These are phyloP conservation scores for Trichosporon faecale DNA, from an alignment of 1,284 basidiomycete genomes.

Conservation along the genomic window DNA sequence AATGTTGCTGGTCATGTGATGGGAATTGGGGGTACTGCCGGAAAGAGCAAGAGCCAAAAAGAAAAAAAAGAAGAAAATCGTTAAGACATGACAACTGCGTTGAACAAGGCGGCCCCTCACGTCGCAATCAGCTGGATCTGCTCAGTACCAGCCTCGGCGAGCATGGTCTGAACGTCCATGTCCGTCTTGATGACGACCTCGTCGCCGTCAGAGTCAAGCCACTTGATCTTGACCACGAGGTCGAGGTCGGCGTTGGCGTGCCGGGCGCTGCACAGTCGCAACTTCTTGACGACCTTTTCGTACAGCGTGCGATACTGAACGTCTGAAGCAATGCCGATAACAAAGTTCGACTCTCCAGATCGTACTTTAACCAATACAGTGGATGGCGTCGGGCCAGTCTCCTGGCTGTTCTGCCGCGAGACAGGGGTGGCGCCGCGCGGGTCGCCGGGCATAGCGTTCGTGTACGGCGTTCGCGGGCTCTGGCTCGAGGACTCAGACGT, in stretches of 20 bases:
- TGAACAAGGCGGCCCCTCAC: not conserved
- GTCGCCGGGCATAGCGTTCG: conserved; percentile 57
- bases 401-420: conserved; percentile 37
- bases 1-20: not conserved
- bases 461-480: conserved; percentile 55
- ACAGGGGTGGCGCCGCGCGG: conserved; percentile 32
- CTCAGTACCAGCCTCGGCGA: conserved; percentile 31
- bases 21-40: not conserved
- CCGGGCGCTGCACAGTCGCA: conserved; percentile 75
- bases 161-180: conserved; percentile 47
- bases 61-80: not conserved
- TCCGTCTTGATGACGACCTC: conserved; percentile 45
- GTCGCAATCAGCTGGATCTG: conserved; percentile 28
- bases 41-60: not conserved
- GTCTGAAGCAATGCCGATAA: conserved; percentile 76
- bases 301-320: conserved; percentile 78
- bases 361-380: conserved; percentile 70
- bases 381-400: conserved; percentile 16
- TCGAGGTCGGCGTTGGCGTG: conserved; percentile 71
- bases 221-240: conserved; percentile 54
- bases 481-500: conserved; percentile 49
- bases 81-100: conserved; percentile 7
- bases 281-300: conserved; percentile 87
- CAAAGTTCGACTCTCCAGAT: conserved; percentile 60
- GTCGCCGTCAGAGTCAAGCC: conserved; percentile 46